Percentiles rank a stretch among this genome's conserved stretches.
These are phyloP conservation scores for Coniella vitis DNA, from an alignment of 2,329 filamentous ascomycete genomes.

Conservation along the genomic window DNA sequence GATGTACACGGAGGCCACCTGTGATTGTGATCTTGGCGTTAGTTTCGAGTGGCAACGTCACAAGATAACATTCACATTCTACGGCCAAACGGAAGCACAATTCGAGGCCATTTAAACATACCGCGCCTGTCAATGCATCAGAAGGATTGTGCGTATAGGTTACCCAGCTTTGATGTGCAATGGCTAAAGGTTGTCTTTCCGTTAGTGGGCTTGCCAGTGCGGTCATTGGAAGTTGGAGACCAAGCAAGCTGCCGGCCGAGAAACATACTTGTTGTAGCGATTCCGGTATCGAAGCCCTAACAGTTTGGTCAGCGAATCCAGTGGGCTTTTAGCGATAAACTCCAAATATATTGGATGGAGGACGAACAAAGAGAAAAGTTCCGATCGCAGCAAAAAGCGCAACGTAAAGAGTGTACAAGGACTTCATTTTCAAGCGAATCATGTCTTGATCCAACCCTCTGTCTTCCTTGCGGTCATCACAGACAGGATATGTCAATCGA, in stretches of 20 bases:
- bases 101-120: constrained; percentile 16
- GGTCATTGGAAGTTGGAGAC: too few species aligned
- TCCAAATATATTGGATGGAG: neutral
- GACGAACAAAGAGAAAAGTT: constrained; percentile 49
- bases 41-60: too few species aligned
- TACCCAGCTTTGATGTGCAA: constrained; percentile 53
- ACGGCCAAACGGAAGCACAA: too few species aligned
- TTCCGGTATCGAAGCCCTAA: constrained; percentile 53
- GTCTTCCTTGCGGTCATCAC: too few species aligned
- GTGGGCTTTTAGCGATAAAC: neutral
- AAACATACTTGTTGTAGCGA: constrained; percentile 49
- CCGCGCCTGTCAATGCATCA: constrained; percentile 46
- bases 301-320: neutral
- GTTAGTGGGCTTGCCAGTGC: neutral
- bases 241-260: neutral
- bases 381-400: constrained; percentile 52
- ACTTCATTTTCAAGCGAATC: constrained; percentile 13
- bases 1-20: constrained; percentile 52
- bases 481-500: neutral
- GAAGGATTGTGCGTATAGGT: constrained; percentile 51
- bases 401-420: constrained; percentile 39
- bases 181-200: constrained; percentile 30
- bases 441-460: neutral
- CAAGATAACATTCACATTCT: too few species aligned
- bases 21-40: neutral